Base-by-base conservation (phyloP, 257 asterid genomes). In the Forsythia suspensa region DNA sequence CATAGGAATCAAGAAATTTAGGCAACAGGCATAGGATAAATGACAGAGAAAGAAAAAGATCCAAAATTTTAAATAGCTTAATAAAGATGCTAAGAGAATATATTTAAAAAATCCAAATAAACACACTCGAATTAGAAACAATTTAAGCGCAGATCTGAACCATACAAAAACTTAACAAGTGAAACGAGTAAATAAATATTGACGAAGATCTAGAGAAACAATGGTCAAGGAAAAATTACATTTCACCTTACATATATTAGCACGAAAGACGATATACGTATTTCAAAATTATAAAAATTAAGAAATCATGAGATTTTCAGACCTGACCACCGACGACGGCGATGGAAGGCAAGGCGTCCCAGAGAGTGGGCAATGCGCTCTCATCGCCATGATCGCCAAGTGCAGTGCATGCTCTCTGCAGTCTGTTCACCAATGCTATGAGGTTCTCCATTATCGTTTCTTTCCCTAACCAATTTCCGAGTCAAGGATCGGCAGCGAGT, bases 311-410 rank as follows among this genome's bases (percentile, higher is more conserved):
- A 74, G 20, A n/a, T 73, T 29, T 46, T 20, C 72, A 73, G 76
- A 87, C 97, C 94, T 92, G 96, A 73, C 97, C 97, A 18, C 97
- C 97, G 80, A 92, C 97, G 86, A 92, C 97, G 71, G 96, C 97
- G 72, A 92, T 90, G 24, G 95, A 89, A 73, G 97, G 97, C 63
- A 92, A 83, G 61, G 97, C 94, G 21, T 92, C 97, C 97, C 97
- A 92, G 63, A 92, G 91, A 78, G 97, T 89, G 70, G 96, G 95
- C 77, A 92, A 70, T 20, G 95, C 83, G 85, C 88, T 86, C 77
- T 88, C 95, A 44, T 90, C 96, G 8, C 96, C 97, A 34, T 90
- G 91, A 84, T 92, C 97, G 18, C 97, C 97, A n/a, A 92, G 88
- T 74, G 97, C 96, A 42, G 97, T 92, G 85, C 97, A 92, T 9